A percentile compares a stretch with the other conserved stretches of the same genome.
These are phyloP conservation scores for Phaeosphaeria sp. DNA, from an alignment of 2,329 filamentous ascomycete genomes.

Conservation along the genomic window DNA sequence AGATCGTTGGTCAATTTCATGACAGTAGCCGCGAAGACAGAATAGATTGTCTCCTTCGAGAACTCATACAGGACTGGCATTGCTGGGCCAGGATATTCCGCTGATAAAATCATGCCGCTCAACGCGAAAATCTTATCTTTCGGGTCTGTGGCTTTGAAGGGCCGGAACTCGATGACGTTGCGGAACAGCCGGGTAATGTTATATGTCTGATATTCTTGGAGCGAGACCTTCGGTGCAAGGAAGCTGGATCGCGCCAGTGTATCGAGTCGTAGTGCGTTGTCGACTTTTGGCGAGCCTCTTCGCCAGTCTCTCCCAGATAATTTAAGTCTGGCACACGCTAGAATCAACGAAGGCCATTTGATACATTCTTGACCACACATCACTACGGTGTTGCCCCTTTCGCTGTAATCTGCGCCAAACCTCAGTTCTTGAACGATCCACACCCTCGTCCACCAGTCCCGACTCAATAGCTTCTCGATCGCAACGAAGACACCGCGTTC, in stretches of 20 bases:
- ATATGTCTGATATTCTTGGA: not conserved
- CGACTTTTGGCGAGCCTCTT: not conserved
- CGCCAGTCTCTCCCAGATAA: not conserved
- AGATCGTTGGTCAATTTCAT: not conserved
- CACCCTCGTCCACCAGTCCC: not conserved
- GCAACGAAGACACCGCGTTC: not conserved
- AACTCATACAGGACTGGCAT: not conserved
- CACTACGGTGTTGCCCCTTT: not conserved
- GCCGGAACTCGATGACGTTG: not conserved
- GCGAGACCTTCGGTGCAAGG: not conserved
- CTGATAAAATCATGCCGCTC: not conserved
- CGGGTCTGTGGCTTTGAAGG: not conserved
- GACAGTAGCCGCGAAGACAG: not conserved
- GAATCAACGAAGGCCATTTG: not conserved
- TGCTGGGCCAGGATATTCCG: not conserved
- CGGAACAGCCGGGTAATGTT: not conserved
- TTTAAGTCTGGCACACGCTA: not conserved
- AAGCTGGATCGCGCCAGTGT: not conserved
- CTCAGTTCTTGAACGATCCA: not conserved
- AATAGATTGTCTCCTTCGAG: not conserved
- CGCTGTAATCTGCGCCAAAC: not conserved
- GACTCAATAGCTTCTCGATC: not conserved
- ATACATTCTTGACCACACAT: not conserved
- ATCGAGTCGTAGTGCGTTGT: not conserved
- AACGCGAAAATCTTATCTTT: not conserved